Conservation (phyloP, 768 basidiomycete species). For the Tylopilus plumbeoviolaceoides region DNA sequence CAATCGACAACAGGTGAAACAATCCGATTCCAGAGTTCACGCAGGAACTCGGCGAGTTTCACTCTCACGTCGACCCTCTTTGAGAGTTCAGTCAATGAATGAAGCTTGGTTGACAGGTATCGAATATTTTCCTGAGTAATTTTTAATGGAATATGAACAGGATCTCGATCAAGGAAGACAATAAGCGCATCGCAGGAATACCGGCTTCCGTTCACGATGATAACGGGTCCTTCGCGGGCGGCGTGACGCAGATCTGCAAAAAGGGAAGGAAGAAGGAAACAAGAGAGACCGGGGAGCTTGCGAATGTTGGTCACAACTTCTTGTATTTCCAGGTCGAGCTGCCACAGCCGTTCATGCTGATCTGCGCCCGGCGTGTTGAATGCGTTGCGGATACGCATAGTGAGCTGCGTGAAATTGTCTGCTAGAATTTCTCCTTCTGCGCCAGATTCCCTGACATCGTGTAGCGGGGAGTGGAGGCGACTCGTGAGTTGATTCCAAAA, state of each 20-base stretch:
- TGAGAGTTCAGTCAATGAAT: neutral
- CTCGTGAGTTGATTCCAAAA: too few species aligned
- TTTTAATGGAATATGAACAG: neutral
- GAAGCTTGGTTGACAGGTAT: neutral
- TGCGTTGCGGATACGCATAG: too few species aligned
- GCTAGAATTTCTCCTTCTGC: too few species aligned
- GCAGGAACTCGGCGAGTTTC: neutral
- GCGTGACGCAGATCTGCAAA: neutral
- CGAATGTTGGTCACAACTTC: too few species aligned
- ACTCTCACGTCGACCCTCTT: neutral
- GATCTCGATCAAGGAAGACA: neutral
- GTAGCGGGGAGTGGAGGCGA: too few species aligned
- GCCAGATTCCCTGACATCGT: too few species aligned
- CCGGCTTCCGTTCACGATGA: neutral
- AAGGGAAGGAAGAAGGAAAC: too few species aligned
- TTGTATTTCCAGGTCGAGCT: too few species aligned
- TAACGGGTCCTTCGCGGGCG: neutral
- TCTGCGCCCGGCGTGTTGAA: too few species aligned
- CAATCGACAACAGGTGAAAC: neutral
- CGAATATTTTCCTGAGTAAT: neutral
- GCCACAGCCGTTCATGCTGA: too few species aligned
- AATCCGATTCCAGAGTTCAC: neutral
- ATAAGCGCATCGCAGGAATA: neutral
- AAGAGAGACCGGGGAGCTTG: neutral
- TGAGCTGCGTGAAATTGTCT: too few species aligned